These are phyloP conservation scores for Phialophora verrucosa DNA, from an alignment of 2,329 filamentous ascomycete genomes.

Conservation along the genomic window DNA sequence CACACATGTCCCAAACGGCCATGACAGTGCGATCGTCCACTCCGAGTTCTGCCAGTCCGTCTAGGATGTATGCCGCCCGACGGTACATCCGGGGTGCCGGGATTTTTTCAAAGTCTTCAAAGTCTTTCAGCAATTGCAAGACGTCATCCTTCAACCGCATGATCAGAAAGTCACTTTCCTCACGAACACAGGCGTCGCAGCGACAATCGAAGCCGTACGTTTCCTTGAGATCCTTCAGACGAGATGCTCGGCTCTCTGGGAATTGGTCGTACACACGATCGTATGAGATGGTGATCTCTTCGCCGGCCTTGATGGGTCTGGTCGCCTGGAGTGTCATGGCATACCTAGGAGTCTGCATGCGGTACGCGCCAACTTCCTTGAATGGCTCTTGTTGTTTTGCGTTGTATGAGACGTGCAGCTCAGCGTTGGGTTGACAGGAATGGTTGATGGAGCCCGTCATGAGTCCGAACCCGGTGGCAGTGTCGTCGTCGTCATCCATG, in stretches of 20 bases:
- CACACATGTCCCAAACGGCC: slow-evolving; percentile 2
- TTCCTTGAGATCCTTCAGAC: slow-evolving; percentile 15
- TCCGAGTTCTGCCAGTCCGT: slow-evolving; percentile 12
- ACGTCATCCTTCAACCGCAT: slow-evolving; percentile 15
- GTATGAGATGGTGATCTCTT: slow-evolving; percentile 42
- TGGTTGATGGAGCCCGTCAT: slow-evolving; percentile 26
- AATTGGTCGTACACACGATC: slow-evolving; percentile 17
- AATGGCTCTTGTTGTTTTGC: background rate
- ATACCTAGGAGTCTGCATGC: background rate
- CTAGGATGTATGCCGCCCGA: slow-evolving; percentile 11
- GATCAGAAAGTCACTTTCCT: slow-evolving; percentile 2
- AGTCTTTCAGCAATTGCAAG: slow-evolving; percentile 5
- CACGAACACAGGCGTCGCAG: slow-evolving; percentile 38
- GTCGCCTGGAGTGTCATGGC: slow-evolving; percentile 15
- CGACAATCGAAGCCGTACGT: slow-evolving; percentile 40
- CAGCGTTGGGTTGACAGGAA: slow-evolving; percentile 23
- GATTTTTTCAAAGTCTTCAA: background rate
- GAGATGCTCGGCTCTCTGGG: background rate
- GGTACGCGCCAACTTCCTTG: background rate
- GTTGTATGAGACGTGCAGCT: background rate
- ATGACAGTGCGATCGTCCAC: slow-evolving; percentile 3
- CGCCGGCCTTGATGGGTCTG: slow-evolving; percentile 35
- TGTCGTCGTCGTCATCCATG: background rate
- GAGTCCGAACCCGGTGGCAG: slow-evolving; percentile 4
- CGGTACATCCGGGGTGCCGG: slow-evolving; percentile 3